Percentiles rank a stretch among this genome's conserved stretches.
phyloP scores from a whole-genome alignment of 1,284 basidiomycete species.

The Microstroma glucosiphilum region DNA sequence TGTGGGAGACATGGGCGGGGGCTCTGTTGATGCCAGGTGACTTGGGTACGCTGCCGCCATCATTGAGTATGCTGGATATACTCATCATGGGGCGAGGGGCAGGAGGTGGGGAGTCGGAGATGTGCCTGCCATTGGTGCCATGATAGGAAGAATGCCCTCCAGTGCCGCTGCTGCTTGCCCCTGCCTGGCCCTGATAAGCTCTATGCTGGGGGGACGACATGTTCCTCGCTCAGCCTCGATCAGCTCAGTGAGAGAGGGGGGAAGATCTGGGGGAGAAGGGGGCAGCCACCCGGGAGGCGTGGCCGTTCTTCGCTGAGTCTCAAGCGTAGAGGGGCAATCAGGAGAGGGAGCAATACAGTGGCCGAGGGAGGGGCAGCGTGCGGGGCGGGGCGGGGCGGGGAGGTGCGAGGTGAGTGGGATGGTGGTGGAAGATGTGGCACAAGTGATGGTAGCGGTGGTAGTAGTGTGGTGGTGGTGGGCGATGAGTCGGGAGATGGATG shows the following conservation, averaged over 20 bases:
- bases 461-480: neutral
- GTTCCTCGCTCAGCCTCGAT: no score
- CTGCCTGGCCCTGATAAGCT: no score
- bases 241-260: no score
- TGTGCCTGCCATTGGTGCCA: no score
- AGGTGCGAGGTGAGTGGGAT: neutral
- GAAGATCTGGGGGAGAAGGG: no score
- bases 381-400: neutral
- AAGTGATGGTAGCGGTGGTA: neutral
- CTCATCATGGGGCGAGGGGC: neutral
- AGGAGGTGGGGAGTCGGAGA: neutral
- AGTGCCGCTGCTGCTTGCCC: no score
- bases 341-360: no score
- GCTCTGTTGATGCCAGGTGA: no score
- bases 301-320: neutral
- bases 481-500: neutral
- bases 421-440: neutral
- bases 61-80: constrained; percentile 7
- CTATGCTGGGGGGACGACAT: no score
- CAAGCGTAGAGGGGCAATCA: neutral
- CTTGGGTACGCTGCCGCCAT: neutral
- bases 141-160: no score
- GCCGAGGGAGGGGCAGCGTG: constrained; percentile 2
- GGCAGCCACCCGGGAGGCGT: no score
- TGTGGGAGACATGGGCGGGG: no score